phyloP scores from a whole-genome alignment of 208 protist genomes.

The Trypanosoma congolense region DNA sequence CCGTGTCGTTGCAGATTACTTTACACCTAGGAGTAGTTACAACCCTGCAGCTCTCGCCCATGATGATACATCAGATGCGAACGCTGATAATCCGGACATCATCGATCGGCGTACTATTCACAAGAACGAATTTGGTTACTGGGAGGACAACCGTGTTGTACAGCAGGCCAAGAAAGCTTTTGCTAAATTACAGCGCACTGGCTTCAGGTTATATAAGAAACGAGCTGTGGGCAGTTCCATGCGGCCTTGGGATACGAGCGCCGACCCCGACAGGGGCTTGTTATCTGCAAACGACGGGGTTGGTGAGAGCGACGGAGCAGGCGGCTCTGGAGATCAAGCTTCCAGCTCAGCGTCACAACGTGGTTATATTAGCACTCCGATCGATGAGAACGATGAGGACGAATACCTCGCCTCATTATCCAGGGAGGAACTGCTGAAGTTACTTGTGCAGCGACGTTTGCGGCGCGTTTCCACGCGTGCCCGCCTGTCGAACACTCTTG shows the following conservation, averaged over 20 bases:
- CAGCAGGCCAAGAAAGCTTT: slow-evolving; percentile 15
- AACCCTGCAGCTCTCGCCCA: too few relatives aligned
- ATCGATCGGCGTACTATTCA: background rate
- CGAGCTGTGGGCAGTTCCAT: too few relatives aligned
- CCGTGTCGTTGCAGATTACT: slow-evolving; percentile 14
- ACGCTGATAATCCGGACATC: too few relatives aligned
- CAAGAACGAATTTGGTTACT: background rate
- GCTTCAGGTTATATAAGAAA: too few relatives aligned
- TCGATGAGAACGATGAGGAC: slow-evolving; percentile 3
- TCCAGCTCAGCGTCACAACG: background rate
- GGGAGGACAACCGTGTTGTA: slow-evolving; percentile 9
- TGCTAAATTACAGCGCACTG: slow-evolving; percentile 11
- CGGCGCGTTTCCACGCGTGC: slow-evolving; percentile 16
- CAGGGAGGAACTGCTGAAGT: slow-evolving; percentile 6
- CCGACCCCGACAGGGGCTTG: too few relatives aligned
- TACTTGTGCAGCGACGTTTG: slow-evolving; percentile 21
- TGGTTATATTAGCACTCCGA: background rate
- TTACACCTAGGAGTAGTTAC: background rate
- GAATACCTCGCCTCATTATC: slow-evolving; percentile 6
- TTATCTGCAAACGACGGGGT: too few relatives aligned
- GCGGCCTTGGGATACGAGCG: too few relatives aligned
- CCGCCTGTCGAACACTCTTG: slow-evolving; percentile 5
- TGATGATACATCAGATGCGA: too few relatives aligned
- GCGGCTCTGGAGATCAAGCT: background rate
- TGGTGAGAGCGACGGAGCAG: background rate